These are phyloP conservation scores for Ramalina intermedia DNA, from an alignment of 495 filamentous ascomycete species.

Conservation along the genomic window DNA sequence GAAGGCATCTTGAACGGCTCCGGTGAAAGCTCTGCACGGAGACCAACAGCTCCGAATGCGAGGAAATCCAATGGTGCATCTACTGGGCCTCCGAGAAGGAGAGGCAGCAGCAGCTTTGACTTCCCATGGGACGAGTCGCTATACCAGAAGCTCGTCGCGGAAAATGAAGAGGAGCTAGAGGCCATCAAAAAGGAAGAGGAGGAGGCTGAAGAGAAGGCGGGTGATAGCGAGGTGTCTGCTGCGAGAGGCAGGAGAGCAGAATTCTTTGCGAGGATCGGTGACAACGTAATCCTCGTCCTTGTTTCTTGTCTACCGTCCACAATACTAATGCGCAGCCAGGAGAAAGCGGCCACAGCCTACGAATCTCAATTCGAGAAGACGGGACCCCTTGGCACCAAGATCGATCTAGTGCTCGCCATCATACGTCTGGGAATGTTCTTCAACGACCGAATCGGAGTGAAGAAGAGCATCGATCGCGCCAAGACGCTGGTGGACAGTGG, in stretches of 20 bases:
- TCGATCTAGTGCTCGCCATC: constrained; percentile 89
- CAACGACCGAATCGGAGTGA: constrained; percentile 75
- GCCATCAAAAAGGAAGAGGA: constrained; percentile 91
- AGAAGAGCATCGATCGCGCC: constrained; percentile 85
- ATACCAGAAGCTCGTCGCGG: constrained; percentile 70
- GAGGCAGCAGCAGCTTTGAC: constrained; percentile 43
- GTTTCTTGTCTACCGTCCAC: not conserved
- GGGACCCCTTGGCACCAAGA: constrained; percentile 85
- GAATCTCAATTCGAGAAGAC: constrained; percentile 91
- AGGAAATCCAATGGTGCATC: constrained; percentile 42
- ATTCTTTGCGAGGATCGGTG: constrained; percentile 83
- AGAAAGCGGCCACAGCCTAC: constrained; percentile 81
- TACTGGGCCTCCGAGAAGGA: constrained; percentile 58
- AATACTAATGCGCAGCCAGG: constrained; percentile 34
- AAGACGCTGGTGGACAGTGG: constrained; percentile 81
- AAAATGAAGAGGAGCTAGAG: constrained; percentile 84
- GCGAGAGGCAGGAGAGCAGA: constrained; percentile 90
- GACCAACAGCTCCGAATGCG: constrained; percentile 35
- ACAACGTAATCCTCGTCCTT: constrained; percentile 52
- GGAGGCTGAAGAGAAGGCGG: constrained; percentile 84
- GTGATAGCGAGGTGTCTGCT: constrained; percentile 86
- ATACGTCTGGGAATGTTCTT: constrained; percentile 94
- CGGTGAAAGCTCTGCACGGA: constrained; percentile 54
- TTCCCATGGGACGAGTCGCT: constrained; percentile 82
- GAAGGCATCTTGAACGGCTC: constrained; percentile 75